These are phyloP conservation scores for Turnera subulata DNA, from an alignment of 345 rosid genomes.

Conservation along the genomic window DNA sequence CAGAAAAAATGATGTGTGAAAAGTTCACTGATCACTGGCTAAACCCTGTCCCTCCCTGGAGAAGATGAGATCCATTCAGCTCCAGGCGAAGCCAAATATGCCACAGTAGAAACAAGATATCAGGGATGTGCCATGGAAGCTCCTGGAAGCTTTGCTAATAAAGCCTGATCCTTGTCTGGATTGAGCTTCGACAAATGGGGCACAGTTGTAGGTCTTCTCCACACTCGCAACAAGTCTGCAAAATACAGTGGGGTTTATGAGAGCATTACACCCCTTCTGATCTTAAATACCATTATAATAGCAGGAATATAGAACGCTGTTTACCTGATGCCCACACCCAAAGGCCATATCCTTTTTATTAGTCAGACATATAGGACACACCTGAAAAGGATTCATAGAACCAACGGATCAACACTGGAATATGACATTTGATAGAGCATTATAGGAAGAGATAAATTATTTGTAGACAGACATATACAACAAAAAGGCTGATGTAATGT, in stretches of 20 bases:
- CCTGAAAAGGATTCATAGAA: constrained; percentile 27
- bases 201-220: constrained; percentile 61
- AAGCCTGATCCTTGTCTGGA: constrained; percentile 64
- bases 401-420: not conserved
- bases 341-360: constrained; percentile 72
- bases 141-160: constrained; percentile 24
- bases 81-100: not conserved
- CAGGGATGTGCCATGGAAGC: not conserved
- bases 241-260: constrained; percentile 5
- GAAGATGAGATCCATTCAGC: constrained; percentile 2
- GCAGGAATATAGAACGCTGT: not conserved
- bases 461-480: not conserved
- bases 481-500: not conserved
- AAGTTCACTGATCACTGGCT: not conserved
- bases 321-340: constrained; percentile 85
- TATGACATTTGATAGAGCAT: not conserved
- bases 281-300: not conserved
- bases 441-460: not conserved
- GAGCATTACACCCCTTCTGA: not conserved
- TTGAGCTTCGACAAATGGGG: constrained; percentile 66
- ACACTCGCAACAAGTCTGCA: constrained; percentile 67
- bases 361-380: constrained; percentile 66
- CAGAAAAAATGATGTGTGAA: not conserved
- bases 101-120: not conserved
- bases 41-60: constrained; percentile 3